These are phyloP conservation scores for Capsicum chinense DNA, from an alignment of 257 asterid species.

Conservation along the genomic window DNA sequence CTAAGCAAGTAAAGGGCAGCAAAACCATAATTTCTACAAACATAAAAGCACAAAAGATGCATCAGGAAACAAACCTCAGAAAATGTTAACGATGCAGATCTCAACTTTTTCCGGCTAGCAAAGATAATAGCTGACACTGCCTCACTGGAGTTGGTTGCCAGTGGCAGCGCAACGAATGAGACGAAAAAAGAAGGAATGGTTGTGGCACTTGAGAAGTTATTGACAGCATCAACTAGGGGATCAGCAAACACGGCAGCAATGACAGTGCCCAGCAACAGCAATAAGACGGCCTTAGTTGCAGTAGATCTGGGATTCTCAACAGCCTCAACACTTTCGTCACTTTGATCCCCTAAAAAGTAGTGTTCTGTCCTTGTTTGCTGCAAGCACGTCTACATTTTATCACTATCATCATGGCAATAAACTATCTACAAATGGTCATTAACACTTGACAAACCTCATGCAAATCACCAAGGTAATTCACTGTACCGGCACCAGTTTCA, in stretches of 20 bases:
- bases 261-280: constrained; percentile 68
- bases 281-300: constrained; percentile 65
- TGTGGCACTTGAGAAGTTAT: constrained; percentile 82
- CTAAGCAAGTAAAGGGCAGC: not conserved
- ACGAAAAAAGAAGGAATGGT: constrained; percentile 87
- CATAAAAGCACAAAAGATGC: not conserved
- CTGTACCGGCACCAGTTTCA: constrained; percentile 50
- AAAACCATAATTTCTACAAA: not conserved
- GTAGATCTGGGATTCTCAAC: constrained; percentile 55
- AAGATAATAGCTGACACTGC: constrained; percentile 91
- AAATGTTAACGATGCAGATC: constrained; percentile 87
- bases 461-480: constrained; percentile 58
- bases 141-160: constrained; percentile 97
- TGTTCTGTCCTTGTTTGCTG: constrained; percentile 87
- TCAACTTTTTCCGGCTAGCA: constrained; percentile 73
- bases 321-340: constrained; percentile 67
- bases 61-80: constrained; percentile 68
- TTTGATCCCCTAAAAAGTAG: constrained; percentile 56
- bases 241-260: constrained; percentile 96
- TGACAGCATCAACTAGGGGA: constrained; percentile 88
- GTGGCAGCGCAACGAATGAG: constrained; percentile 78
- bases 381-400: constrained; percentile 29
- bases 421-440: constrained; percentile 7
- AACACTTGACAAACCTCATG: constrained; percentile 60
- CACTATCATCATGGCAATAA: not conserved